Evolutionary conservation across 2,329 filamentous ascomycete species (phyloP), one percentile per base, ranked within the genome.

Genomic region (Aureobasidium sp.): DNA sequence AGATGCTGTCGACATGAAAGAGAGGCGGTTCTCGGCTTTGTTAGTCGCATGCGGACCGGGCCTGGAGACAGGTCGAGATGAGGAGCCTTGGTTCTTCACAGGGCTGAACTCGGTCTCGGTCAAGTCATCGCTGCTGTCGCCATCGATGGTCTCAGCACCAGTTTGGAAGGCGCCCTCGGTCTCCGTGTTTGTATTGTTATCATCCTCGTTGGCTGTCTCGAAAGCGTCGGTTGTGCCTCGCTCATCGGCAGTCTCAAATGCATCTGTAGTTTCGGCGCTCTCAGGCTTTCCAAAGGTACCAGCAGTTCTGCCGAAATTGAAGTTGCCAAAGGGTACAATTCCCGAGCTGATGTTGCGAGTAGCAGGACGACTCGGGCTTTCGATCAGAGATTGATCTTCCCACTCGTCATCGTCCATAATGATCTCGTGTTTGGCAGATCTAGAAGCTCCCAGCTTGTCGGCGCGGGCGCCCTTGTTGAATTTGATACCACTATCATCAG

Each of bases 121-220:
- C 51, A 89, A 79, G 66, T 91, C 53, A 64, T 91, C 90, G 61
- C 85, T 88, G 69, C 87, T 91, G 16, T 90, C 89, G 68, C 81
- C 81, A 60, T 79, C 80, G 65, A 86, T 76, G 64, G 80, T 85
- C 71, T 97, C 94, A 16, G 86, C 84, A 21, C 90, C 91, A 4
- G 93, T 97, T 72, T 96, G 89, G 83, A 97, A 97, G 65, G 91
- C 91, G 27, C 8, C 45, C 67, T 97, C 93, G 11, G 91, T 96
- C 75, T 96, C 92, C 0, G 91, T 96, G 13, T 80, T 83, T 9
- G 78, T 82, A 16, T 49, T 49, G 61, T 70, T 74, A 36, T 83
- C 83, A 30, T 85, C 85, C 74, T 97, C 93, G 69, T 95, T 90
- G 29, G 86, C 86, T 47, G 86, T 89, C 71, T 89, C 85, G 64